A percentile compares a stretch with the other conserved stretches of the same genome.
Conservation (phyloP, 495 filamentous ascomycete genomes). For the Penicillium chermesinum region DNA sequence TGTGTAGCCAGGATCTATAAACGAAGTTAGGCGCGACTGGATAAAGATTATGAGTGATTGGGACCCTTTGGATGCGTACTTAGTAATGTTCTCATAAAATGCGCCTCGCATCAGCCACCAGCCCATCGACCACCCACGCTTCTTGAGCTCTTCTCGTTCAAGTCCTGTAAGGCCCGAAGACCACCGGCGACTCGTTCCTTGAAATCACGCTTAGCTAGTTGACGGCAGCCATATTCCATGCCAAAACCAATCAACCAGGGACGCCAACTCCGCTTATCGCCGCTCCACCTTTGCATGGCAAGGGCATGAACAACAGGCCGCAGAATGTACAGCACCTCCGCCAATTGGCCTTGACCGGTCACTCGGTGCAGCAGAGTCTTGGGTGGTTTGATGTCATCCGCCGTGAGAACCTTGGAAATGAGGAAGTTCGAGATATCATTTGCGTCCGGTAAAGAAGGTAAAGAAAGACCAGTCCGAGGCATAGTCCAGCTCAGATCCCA, state of each 20-base stretch:
- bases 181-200: slow-evolving; percentile 61
- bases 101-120: slow-evolving; percentile 97
- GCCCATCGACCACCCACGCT: slow-evolving; percentile 78
- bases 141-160: slow-evolving; percentile 80
- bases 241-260: slow-evolving; percentile 87
- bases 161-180: slow-evolving; percentile 69
- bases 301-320: slow-evolving; percentile 85
- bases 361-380: slow-evolving; percentile 70
- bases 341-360: slow-evolving; percentile 65
- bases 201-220: slow-evolving; percentile 71
- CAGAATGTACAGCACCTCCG: slow-evolving; percentile 86
- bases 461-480: slow-evolving; percentile 81
- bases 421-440: slow-evolving; percentile 80
- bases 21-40: slow-evolving; percentile 25
- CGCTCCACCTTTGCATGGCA: slow-evolving; percentile 64
- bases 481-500: slow-evolving; percentile 72
- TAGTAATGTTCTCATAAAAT: slow-evolving; percentile 92
- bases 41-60: neutral
- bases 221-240: slow-evolving; percentile 81
- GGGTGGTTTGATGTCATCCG: slow-evolving; percentile 93
- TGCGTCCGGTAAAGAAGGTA: slow-evolving; percentile 74
- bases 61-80: slow-evolving; percentile 37
- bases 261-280: slow-evolving; percentile 65
- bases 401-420: slow-evolving; percentile 83
- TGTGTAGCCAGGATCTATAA: slow-evolving; percentile 54